These are phyloP conservation scores for Byssothecium circinans DNA, from an alignment of 2,329 filamentous ascomycete genomes.

Conservation along the genomic window DNA sequence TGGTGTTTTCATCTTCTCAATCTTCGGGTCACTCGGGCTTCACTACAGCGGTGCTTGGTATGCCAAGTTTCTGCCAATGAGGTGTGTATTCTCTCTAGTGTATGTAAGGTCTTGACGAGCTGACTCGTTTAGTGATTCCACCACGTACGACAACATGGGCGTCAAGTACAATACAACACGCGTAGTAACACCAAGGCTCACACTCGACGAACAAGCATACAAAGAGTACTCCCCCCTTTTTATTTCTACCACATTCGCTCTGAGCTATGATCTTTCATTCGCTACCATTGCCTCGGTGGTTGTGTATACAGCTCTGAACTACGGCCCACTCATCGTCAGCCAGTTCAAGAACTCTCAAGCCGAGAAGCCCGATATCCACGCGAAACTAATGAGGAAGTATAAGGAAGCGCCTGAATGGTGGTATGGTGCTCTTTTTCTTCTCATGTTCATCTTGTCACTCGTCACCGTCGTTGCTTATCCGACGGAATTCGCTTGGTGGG, in stretches of 20 bases:
- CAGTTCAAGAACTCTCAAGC: constrained; percentile 62
- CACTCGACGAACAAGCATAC: constrained; percentile 65
- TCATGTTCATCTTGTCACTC: constrained; percentile 55
- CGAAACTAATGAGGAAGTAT: constrained; percentile 60
- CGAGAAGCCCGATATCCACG: constrained; percentile 53
- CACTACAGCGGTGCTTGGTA: constrained; percentile 71
- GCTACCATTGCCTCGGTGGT: constrained; percentile 70
- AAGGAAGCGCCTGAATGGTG: constrained; percentile 60
- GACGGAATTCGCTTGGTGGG: constrained; percentile 73
- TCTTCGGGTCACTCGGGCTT: constrained; percentile 60
- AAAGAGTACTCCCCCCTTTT: constrained; percentile 62
- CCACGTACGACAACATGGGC: constrained; percentile 72
- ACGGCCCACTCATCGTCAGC: constrained; percentile 66
- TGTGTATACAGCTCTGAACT: constrained; percentile 62
- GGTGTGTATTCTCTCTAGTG: constrained; percentile 1
- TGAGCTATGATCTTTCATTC: constrained; percentile 72
- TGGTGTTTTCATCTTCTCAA: constrained; percentile 61
- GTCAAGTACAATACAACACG: constrained; percentile 63
- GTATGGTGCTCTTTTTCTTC: constrained; percentile 52
- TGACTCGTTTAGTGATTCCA: constrained; percentile 67
- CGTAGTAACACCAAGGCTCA: constrained; percentile 64
- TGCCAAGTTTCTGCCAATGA: constrained; percentile 50
- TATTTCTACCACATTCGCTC: constrained; percentile 70
- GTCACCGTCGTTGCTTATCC: constrained; percentile 57
- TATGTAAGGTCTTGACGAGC: not conserved